Evolutionary conservation across 371 early-diverging fungal species (phyloP).

Genomic region (Circinella minor): DNA sequence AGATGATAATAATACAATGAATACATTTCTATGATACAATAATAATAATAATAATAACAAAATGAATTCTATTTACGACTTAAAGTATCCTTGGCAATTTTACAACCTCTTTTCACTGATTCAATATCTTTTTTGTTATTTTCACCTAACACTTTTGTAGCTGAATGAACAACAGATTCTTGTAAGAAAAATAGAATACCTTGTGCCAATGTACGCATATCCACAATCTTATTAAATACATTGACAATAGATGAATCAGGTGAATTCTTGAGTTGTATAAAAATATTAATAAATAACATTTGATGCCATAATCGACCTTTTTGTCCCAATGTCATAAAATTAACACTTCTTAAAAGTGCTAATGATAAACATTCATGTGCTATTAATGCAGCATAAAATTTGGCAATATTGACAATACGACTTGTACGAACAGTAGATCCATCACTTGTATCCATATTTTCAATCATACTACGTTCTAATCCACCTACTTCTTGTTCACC

Average conservation of each 20-base stretch:
- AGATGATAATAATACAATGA: too few species aligned
- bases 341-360: slow-evolving; percentile 72
- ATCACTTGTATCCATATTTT: not conserved
- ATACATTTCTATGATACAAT: too few species aligned
- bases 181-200: slow-evolving; percentile 77
- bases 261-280: slow-evolving; percentile 41
- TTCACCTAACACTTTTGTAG: slow-evolving; percentile 29
- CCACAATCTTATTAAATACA: slow-evolving; percentile 62
- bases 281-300: slow-evolving; percentile 60
- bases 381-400: slow-evolving; percentile 73
- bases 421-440: slow-evolving; percentile 57
- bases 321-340: slow-evolving; percentile 69
- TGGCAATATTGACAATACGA: slow-evolving; percentile 73
- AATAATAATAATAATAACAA: too few species aligned
- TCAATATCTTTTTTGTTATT: slow-evolving; percentile 52
- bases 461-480: slow-evolving; percentile 53
- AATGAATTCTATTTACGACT: slow-evolving; percentile 14
- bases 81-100: slow-evolving; percentile 63
- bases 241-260: slow-evolving; percentile 53
- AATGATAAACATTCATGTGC: slow-evolving; percentile 66
- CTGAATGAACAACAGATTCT: slow-evolving; percentile 55
- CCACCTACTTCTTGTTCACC: slow-evolving; percentile 83
- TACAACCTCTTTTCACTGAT: slow-evolving; percentile 67
- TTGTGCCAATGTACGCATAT: slow-evolving; percentile 69
- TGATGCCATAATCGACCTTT: slow-evolving; percentile 73